Conservation (phyloP, 2,329 filamentous ascomycete species). For the Colletotrichum lindemuthianum region DNA sequence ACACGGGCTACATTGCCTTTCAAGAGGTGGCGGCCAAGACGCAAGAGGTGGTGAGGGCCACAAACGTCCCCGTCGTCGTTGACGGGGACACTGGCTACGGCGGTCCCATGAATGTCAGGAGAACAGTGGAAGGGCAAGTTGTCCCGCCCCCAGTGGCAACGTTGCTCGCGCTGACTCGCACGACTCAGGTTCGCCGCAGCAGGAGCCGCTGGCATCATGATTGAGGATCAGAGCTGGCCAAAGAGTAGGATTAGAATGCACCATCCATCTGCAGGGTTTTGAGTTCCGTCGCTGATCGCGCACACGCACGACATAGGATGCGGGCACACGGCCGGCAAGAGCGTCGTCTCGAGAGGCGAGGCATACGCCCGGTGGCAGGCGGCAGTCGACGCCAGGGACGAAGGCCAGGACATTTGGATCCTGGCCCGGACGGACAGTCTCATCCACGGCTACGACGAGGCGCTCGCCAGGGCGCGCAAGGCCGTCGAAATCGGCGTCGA, state of each 20-base stretch:
- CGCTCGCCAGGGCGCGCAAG: conserved; percentile 51
- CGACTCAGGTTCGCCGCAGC: conserved; percentile 44
- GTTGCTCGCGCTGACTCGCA: background rate
- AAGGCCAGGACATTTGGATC: conserved; percentile 57
- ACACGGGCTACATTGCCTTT: conserved; percentile 61
- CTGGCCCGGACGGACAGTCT: conserved; percentile 56
- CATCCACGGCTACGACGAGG: conserved; percentile 56
- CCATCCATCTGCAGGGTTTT: background rate
- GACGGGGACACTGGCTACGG: conserved; percentile 61
- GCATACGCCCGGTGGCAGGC: conserved; percentile 57
- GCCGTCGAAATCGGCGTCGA: conserved; percentile 56
- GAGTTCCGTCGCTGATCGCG: background rate
- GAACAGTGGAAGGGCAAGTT: conserved; percentile 54
- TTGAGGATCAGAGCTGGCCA: conserved; percentile 60
- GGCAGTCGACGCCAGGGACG: conserved; percentile 55
- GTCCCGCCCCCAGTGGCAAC: background rate
- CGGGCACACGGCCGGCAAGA: conserved; percentile 56
- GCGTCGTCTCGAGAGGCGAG: conserved; percentile 55
- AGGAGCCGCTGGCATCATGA: conserved; percentile 51
- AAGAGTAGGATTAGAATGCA: conserved; percentile 47
- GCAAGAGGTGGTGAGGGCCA: conserved; percentile 51
- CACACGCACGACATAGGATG: conserved; percentile 36
- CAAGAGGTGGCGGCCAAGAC: conserved; percentile 57
- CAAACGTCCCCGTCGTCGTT: conserved; percentile 52
- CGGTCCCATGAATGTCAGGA: conserved; percentile 56